Evolutionary conservation across 1,139 yeast genomes (phyloP).

Genomic region (Zygoascus hellenicus): DNA sequence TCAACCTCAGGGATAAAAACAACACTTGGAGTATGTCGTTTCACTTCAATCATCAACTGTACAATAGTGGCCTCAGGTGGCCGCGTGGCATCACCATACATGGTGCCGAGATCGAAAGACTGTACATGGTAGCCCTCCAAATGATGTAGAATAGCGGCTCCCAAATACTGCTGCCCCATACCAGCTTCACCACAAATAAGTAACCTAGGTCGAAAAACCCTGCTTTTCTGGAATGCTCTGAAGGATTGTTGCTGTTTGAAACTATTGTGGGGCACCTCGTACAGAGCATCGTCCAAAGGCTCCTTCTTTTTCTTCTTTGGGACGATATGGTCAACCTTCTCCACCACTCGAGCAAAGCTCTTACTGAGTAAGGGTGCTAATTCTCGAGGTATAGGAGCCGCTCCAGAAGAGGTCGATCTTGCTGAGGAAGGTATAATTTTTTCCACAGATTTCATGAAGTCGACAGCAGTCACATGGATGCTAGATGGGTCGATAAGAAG

Average conservation of each 20-base stretch:
- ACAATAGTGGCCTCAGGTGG: constrained; percentile 82
- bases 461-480: constrained; percentile 75
- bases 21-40: constrained; percentile 85
- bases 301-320: constrained; percentile 59
- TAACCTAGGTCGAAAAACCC: constrained; percentile 79
- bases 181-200: constrained; percentile 73
- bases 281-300: constrained; percentile 65
- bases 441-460: constrained; percentile 80
- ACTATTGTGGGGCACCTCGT: constrained; percentile 61
- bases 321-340: constrained; percentile 50
- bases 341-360: constrained; percentile 45
- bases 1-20: constrained; percentile 80
- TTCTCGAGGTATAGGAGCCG: constrained; percentile 74
- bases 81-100: constrained; percentile 74
- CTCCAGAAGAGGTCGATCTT: constrained; percentile 67
- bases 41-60: constrained; percentile 81
- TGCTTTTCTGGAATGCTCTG: constrained; percentile 48
- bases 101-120: constrained; percentile 69
- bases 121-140: constrained; percentile 91
- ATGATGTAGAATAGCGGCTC: constrained; percentile 73
- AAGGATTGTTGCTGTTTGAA: constrained; percentile 59
- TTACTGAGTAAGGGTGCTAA: constrained; percentile 55
- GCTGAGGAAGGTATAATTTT: constrained; percentile 91
- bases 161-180: constrained; percentile 81
- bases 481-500: constrained; percentile 64